phyloP scores from a whole-genome alignment of 148 eudicot genomes.

The Vaccinium corymbosum region DNA sequence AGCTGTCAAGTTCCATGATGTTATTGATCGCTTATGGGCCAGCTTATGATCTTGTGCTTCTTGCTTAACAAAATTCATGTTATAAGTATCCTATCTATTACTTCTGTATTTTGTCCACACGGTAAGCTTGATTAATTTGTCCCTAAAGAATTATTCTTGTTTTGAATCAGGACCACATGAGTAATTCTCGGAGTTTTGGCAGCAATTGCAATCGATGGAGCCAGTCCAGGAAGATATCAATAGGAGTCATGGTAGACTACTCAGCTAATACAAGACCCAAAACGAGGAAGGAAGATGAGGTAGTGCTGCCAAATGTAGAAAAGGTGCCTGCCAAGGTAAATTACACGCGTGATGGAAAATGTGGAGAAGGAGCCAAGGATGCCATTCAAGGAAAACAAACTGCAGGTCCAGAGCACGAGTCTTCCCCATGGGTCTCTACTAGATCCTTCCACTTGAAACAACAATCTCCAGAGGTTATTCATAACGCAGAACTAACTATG shows the following conservation, averaged over 20 bases:
- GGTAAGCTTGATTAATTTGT: neutral
- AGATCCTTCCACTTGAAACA: constrained; percentile 20
- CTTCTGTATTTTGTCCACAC: neutral
- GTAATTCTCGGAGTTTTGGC: constrained; percentile 46
- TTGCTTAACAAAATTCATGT: neutral
- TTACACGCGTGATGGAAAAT: constrained; percentile 18
- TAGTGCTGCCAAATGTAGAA: constrained; percentile 15
- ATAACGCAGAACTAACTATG: constrained; percentile 25
- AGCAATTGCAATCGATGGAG: constrained; percentile 48
- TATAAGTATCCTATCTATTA: neutral
- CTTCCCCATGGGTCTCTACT: constrained; percentile 43
- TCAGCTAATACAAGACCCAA: constrained; percentile 21
- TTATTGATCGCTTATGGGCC: neutral
- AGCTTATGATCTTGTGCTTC: neutral
- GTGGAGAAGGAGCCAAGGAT: constrained; percentile 18
- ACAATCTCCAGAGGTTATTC: constrained; percentile 22
- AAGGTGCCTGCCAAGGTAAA: constrained; percentile 26
- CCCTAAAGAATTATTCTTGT: neutral
- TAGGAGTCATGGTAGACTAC: constrained; percentile 56
- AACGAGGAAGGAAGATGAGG: constrained; percentile 22
- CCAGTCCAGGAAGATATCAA: constrained; percentile 78
- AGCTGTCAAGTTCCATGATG: neutral
- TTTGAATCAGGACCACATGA: constrained; percentile 42
- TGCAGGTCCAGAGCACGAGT: constrained; percentile 31
- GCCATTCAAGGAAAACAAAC: constrained; percentile 20